Evolutionary conservation across 768 basidiomycete species (phyloP).

Genomic region (Butyriboletus loyo): DNA sequence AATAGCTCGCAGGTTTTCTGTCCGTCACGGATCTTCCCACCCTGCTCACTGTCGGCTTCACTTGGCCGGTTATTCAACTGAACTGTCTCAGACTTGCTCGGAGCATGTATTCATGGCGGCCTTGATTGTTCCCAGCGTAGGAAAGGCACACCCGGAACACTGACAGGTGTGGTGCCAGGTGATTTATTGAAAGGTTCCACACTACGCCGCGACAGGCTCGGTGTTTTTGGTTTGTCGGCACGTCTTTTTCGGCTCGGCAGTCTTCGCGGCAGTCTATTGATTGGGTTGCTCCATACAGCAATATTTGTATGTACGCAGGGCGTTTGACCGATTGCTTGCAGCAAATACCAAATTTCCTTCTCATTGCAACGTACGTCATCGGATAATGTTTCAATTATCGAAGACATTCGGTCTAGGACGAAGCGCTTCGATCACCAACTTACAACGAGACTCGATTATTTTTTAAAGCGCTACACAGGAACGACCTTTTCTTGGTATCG

Average conservation of each 20-base stretch:
- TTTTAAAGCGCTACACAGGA: neutral
- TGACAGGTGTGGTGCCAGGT: conserved; percentile 13
- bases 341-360: neutral
- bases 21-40: conserved; percentile 10
- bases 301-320: neutral
- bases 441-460: conserved; percentile 1
- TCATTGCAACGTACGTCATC: neutral
- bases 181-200: conserved; percentile 11
- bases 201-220: conserved; percentile 3
- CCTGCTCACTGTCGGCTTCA: conserved; percentile 5
- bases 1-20: neutral
- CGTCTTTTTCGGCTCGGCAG: conserved; percentile 7
- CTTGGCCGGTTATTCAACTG: conserved; percentile 8
- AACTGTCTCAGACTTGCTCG: conserved; percentile 9
- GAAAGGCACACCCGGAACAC: conserved; percentile 3
- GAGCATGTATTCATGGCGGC: conserved; percentile 3
- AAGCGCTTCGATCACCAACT: conserved; percentile 8
- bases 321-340: conserved; percentile 7
- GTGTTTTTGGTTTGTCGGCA: conserved; percentile 4
- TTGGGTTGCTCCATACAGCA: conserved; percentile 4
- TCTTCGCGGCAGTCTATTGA: conserved; percentile 6
- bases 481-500: conserved; percentile 9
- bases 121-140: conserved; percentile 4
- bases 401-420: neutral
- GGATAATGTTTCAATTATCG: conserved; percentile 9